Percentiles rank a stretch among this genome's conserved stretches.
phyloP scores from a whole-genome alignment of 1,284 basidiomycete genomes.

The Coniophora puteana region DNA sequence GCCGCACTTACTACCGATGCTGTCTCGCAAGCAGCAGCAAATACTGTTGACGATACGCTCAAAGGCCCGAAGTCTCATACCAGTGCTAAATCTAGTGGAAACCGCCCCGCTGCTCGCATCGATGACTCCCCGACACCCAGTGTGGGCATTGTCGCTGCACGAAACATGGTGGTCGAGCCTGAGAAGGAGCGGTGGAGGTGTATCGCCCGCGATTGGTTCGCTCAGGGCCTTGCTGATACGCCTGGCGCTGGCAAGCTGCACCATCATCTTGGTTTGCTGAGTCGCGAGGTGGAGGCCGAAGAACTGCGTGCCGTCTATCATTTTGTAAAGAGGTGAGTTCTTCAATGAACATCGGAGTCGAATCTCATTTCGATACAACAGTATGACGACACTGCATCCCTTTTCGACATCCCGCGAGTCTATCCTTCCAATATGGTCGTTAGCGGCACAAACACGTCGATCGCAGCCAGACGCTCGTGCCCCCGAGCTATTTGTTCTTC shows the following conservation, averaged over 20 bases:
- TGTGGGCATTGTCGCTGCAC: conserved; percentile 85
- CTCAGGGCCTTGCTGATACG: conserved; percentile 79
- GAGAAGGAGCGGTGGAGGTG: conserved; percentile 92
- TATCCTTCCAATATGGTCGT: conserved; percentile 82
- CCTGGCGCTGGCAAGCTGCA: conserved; percentile 92
- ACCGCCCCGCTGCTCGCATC: conserved; percentile 51
- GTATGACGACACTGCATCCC: conserved; percentile 87
- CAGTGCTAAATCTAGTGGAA: conserved; percentile 42
- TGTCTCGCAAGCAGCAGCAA: conserved; percentile 35
- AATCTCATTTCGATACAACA: conserved; percentile 26
- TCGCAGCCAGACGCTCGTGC: conserved; percentile 74
- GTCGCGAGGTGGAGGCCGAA: conserved; percentile 76
- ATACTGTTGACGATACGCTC: conserved; percentile 20
- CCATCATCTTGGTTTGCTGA: conserved; percentile 90
- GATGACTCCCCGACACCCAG: conserved; percentile 70
- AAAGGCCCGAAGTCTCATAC: conserved; percentile 18
- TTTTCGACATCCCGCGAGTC: conserved; percentile 87
- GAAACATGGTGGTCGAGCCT: conserved; percentile 81
- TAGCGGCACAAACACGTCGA: conserved; percentile 66
- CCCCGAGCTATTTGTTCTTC: conserved; percentile 83
- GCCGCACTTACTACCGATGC: conserved; percentile 45
- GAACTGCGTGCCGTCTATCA: conserved; percentile 90
- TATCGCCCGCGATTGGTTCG: conserved; percentile 93
- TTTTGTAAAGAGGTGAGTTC: conserved; percentile 85
- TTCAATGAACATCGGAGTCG: background rate